phyloP scores from a whole-genome alignment of 1,139 yeast species.

The Sugiyamaella japonica region DNA sequence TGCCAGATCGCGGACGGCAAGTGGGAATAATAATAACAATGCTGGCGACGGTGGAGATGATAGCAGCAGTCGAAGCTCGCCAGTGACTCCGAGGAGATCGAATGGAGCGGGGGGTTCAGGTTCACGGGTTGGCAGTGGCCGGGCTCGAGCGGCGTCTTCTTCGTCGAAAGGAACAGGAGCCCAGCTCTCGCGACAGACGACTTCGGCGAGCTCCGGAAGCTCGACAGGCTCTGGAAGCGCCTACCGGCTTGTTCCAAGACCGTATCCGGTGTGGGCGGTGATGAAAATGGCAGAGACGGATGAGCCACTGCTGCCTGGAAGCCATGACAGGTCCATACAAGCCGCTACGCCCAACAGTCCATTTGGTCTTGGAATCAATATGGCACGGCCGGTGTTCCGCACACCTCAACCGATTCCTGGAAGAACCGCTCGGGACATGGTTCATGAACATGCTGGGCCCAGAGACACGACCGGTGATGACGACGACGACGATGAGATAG shows the following conservation, averaged over 20 bases:
- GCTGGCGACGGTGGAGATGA: neutral
- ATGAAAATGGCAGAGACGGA: slow-evolving; percentile 9
- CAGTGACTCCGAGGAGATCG: neutral
- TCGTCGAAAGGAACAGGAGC: neutral
- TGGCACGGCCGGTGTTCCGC: slow-evolving; percentile 5
- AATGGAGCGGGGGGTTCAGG: neutral
- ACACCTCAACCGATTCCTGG: slow-evolving; percentile 1
- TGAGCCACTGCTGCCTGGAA: neutral
- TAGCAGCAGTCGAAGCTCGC: neutral
- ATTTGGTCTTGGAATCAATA: neutral
- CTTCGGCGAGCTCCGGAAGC: neutral
- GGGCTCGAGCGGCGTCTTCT: neutral
- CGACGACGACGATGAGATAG: neutral
- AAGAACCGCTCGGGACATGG: neutral
- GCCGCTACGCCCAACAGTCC: neutral
- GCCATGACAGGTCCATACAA: neutral
- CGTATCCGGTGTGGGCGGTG: slow-evolving; percentile 31
- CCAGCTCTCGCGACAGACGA: neutral
- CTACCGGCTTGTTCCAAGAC: slow-evolving; percentile 28
- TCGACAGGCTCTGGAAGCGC: neutral
- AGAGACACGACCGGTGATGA: too few relatives aligned
- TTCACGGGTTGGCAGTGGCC: neutral
- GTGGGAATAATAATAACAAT: neutral
- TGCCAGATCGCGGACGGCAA: neutral
- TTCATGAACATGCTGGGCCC: too few relatives aligned